Base-by-base conservation (phyloP, 106 monocot species). In the Acanthochlamys bracteata region DNA sequence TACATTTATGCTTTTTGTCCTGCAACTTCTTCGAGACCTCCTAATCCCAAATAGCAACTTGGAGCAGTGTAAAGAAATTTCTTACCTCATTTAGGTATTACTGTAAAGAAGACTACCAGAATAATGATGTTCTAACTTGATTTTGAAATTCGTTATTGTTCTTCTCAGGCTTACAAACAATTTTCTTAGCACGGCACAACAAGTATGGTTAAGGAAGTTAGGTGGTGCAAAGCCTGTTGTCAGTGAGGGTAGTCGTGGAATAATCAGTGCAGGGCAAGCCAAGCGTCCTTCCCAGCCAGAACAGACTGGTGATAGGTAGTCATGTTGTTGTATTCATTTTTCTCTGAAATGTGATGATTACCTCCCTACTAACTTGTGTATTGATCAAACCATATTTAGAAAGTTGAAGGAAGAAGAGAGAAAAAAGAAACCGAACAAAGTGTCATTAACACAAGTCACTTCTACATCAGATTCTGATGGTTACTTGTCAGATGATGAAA, bases 221-320 rank as follows among this genome's bases (percentile, higher is more conserved):
- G 91, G 98, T 64, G 98, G 98, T 46, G 98, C 98, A 68, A 88
- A 88, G 61, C 88, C 92, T 53, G 84, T 75, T 49, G 71, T 92
- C 39, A 76, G 72, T 63, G 47, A 78, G 60, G 92, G 79, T 74
- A 88, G 72, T 41, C 74, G 83, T 78, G 91, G 83, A 61, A 96
- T 92, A 59, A 92, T 98, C 46, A 88, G 67, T 74, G 98, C 98
- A 59, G 98, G 92, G 41, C 80, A 66, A 77, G 92, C 92, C 59
- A 98, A 91, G 56, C 80, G 88, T 41, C 76, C 84, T 64, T 67
- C 88, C 57, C 68, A 78, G 67, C 65, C 76, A 65, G 72, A 0
- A 24, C 70, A 58, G 22, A 68, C 64, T 59, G 98, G 98, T 41
- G 98, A 92, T 76, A 92, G 88, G 98, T 90, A 42, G 10, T 22